These are phyloP conservation scores for Meyerozyma smithsonii DNA, from an alignment of 1,139 yeast species.

Conservation along the genomic window DNA sequence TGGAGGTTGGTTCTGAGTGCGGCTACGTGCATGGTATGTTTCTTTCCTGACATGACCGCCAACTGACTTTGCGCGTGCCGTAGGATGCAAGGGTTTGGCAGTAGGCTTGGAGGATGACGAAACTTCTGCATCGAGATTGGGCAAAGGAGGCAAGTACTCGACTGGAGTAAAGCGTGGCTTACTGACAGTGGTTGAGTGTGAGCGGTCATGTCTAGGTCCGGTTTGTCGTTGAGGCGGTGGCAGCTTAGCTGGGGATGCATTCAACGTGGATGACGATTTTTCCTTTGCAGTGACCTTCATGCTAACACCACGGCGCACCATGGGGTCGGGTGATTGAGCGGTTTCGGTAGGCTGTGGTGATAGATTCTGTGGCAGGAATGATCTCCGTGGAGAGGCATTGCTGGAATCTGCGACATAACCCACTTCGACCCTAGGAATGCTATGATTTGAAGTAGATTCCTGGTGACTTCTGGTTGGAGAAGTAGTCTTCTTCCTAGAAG, in stretches of 20 bases:
- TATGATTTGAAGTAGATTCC: constrained; percentile 5
- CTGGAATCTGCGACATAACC: constrained; percentile 4
- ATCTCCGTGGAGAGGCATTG: background rate
- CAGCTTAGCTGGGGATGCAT: constrained; percentile 17
- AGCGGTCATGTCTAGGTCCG: constrained; percentile 6
- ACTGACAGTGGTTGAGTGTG: constrained; percentile 17
- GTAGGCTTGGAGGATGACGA: background rate
- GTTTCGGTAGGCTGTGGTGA: constrained; percentile 14
- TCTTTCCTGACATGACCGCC: constrained; percentile 73
- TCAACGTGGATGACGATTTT: constrained; percentile 30
- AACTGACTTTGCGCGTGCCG: constrained; percentile 85
- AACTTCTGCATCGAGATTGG: constrained; percentile 29
- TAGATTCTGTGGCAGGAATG: constrained; percentile 10
- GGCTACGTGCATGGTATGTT: constrained; percentile 31
- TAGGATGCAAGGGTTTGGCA: constrained; percentile 52
- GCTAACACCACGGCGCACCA: constrained; percentile 59
- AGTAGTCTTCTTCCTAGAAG: constrained; percentile 23
- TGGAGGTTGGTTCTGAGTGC: constrained; percentile 41
- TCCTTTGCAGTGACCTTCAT: constrained; percentile 61
- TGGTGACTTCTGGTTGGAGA: constrained; percentile 5
- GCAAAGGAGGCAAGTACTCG: constrained; percentile 47
- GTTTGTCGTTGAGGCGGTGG: constrained; percentile 14
- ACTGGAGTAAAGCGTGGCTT: constrained; percentile 42
- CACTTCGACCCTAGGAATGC: constrained; percentile 8
- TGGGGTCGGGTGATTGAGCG: constrained; percentile 29